Base-by-base conservation (phyloP, 805 yeast genomes). In the Lipomyces japonicus region DNA sequence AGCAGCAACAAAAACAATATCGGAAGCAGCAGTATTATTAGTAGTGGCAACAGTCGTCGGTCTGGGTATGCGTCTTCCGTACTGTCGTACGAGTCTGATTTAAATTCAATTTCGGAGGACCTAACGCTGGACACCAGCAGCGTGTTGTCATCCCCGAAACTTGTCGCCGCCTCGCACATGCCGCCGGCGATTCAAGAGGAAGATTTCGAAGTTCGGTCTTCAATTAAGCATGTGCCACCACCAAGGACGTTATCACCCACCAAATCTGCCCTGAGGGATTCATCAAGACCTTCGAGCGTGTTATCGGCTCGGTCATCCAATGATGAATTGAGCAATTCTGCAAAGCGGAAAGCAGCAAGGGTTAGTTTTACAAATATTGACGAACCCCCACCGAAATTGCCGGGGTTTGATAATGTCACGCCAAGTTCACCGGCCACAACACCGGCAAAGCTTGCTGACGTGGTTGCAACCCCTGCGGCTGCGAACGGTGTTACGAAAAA, bases 81-180 rank as follows among this genome's bases (percentile, higher is more conserved):
- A 25, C 25, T 39, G 12, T 53, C 58, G 14, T 50, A 37, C 39
- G 58, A 53, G 25, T 46, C 52, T 5, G 57, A 53, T 23, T 43
- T 53, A 37, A 53, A 53, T 38, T 51, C 55, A 24, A 53, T 53
- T 39, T 28, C 47, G 10, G 57, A 53, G 30, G 49, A 46, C 36
- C 48, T 21, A 7, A 34, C 46, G 23, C 32, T 50, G 14, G 58
- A 46, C 34, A 42, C 48, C 12, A 24, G 36, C 34, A 34, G 38
- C 9, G 23, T 28, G 6, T 16, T 35, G 23, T 35, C 42, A 19
- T 35, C 47, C 37, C 48, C 51, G 21, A n/a, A n/a, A 19, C 19
- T 36, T 2, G 39, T 14, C 7, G 23, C 23, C 7, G 24, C 46
- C 14, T 26, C 45, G 18, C 23, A 14, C 10, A 28, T 41, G 3